These are phyloP conservation scores for Eimeria sp. DNA, from an alignment of 169 alveolate genomes.

Conservation along the genomic window DNA sequence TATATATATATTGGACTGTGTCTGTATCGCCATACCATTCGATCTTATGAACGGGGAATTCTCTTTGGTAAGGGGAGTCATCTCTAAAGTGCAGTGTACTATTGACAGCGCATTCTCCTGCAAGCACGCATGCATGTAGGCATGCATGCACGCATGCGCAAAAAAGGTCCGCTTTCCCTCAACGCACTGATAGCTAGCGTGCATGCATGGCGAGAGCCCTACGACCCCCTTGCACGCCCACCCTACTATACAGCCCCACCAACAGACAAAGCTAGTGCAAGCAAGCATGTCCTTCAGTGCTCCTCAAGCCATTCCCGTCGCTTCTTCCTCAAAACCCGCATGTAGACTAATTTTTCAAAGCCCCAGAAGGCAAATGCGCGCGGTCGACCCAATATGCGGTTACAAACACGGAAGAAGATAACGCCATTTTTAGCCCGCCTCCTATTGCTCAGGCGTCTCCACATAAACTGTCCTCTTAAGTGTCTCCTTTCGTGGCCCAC, in stretches of 20 bases:
- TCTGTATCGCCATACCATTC: background rate
- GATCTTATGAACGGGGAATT: background rate
- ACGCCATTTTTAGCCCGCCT: background rate
- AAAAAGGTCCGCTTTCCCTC: background rate
- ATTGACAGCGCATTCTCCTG: conserved; percentile 19
- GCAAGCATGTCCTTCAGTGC: background rate
- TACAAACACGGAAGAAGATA: too few species aligned
- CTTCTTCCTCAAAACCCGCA: too few species aligned
- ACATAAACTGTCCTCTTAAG: background rate
- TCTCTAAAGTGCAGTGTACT: background rate
- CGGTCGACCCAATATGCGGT: too few species aligned
- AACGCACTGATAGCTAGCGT: too few species aligned
- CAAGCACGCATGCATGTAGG: background rate
- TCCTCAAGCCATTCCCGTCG: background rate
- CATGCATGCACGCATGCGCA: background rate
- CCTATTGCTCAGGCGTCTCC: background rate
- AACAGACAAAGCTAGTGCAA: background rate
- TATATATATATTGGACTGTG: too few species aligned
- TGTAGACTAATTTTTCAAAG: too few species aligned
- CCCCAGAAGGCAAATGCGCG: too few species aligned
- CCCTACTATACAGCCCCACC: too few species aligned
- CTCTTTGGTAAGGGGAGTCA: conserved; percentile 33
- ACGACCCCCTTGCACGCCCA: too few species aligned
- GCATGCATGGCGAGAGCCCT: too few species aligned
- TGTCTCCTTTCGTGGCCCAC: background rate